Conservation (phyloP, 257 asterid species). For the Leptodermis oblonga region DNA sequence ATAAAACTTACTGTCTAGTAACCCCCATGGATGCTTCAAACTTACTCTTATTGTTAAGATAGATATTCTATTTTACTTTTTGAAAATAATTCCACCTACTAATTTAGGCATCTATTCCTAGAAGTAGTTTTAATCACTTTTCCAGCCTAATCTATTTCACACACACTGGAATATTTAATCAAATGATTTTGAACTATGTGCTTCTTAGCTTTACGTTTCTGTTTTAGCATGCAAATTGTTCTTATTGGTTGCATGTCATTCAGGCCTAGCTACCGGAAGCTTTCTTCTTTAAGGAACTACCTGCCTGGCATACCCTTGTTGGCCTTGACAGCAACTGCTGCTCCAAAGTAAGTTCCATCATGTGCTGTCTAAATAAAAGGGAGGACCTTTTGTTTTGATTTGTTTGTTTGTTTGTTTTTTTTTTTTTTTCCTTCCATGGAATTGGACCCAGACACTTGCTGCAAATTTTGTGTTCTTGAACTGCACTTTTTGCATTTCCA, state of each 20-base stretch:
- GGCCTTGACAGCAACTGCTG: constrained; percentile 99
- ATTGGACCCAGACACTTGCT: not conserved
- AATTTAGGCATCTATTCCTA: not conserved
- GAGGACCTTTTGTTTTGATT: constrained; percentile 3
- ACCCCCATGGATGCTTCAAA: not conserved
- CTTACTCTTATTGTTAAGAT: not conserved
- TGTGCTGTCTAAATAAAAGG: not conserved
- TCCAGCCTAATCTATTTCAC: not conserved
- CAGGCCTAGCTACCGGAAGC: constrained; percentile 98
- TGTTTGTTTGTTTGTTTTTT: too few species aligned
- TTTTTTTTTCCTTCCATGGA: too few species aligned
- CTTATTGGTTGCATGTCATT: constrained; percentile 14
- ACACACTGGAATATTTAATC: not conserved
- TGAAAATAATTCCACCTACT: not conserved
- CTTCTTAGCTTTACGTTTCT: constrained; percentile 9
- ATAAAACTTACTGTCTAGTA: not conserved
- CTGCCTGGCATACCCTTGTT: constrained; percentile 72
- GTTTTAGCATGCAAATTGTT: constrained; percentile 1
- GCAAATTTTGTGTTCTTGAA: not conserved
- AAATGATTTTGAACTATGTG: not conserved
- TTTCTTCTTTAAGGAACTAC: constrained; percentile 66
- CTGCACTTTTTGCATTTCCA: not conserved
- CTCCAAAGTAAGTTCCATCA: constrained; percentile 72
- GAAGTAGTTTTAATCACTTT: not conserved
- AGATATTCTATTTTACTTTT: not conserved